Conservation (phyloP, 2,329 filamentous ascomycete genomes). For the Neofusicoccum parvum region DNA sequence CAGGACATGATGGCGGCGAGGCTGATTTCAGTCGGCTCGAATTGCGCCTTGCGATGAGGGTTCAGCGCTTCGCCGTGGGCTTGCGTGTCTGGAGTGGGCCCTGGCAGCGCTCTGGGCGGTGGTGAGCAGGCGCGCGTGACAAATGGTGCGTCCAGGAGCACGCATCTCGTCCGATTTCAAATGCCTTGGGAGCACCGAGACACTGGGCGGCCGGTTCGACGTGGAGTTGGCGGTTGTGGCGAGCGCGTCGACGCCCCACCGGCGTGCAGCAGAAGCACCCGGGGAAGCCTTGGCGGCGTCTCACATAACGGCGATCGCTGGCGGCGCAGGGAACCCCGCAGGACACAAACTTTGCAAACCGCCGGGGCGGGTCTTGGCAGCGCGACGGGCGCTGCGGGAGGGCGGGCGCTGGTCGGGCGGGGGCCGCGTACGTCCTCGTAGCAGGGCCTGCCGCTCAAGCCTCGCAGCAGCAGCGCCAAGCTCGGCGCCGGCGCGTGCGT, state of each 20-base stretch:
- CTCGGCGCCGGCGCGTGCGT: background rate
- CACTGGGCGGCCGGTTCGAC: background rate
- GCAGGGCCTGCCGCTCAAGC: background rate
- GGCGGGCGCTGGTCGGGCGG: background rate
- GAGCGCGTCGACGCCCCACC: constrained; percentile 6
- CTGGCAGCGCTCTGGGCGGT: background rate
- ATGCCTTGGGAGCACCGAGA: background rate
- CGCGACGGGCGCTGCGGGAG: background rate
- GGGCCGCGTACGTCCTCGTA: background rate
- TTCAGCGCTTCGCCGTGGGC: background rate
- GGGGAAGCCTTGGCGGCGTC: constrained; percentile 9
- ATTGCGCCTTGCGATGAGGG: background rate
- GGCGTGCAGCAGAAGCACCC: background rate
- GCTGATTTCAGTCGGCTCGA: constrained; percentile 1
- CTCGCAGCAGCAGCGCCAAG: background rate
- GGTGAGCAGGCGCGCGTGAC: background rate
- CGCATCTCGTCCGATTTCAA: background rate
- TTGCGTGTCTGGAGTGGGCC: constrained; percentile 6
- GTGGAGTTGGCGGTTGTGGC: background rate
- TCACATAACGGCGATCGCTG: constrained; percentile 10
- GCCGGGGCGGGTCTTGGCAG: background rate
- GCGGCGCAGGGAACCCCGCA: background rate
- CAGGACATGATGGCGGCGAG: background rate
- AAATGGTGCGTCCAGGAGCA: constrained; percentile 1
- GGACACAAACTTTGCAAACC: background rate